Evolutionary conservation across 2,329 filamentous ascomycete genomes (phyloP).

Genomic region (Claviceps fusiformis): DNA sequence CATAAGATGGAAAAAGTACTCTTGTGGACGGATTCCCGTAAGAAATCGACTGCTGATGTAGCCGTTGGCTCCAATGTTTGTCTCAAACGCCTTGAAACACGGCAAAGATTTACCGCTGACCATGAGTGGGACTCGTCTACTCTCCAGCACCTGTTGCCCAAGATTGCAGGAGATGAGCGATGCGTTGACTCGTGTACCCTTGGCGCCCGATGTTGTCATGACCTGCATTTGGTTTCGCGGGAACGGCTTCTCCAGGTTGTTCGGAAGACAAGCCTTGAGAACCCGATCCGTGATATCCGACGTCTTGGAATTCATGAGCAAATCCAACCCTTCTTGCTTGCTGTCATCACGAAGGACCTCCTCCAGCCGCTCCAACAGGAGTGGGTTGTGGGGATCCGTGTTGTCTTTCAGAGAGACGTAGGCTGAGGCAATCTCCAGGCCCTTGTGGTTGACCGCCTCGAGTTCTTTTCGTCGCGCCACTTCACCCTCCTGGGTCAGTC

Average conservation of each 20-base stretch:
- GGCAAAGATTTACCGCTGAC: slow-evolving; percentile 93
- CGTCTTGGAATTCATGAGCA: slow-evolving; percentile 63
- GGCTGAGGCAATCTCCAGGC: slow-evolving; percentile 66
- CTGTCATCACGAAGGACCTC: slow-evolving; percentile 81
- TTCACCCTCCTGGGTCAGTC: slow-evolving; percentile 71
- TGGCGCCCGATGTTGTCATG: slow-evolving; percentile 95
- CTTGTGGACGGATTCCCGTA: slow-evolving; percentile 91
- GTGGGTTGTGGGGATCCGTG: slow-evolving; percentile 48
- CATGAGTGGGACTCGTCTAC: slow-evolving; percentile 89
- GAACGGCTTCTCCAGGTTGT: slow-evolving; percentile 77
- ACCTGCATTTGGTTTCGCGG: slow-evolving; percentile 97
- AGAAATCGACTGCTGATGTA: slow-evolving; percentile 95
- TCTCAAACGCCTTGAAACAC: slow-evolving; percentile 87
- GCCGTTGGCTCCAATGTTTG: slow-evolving; percentile 75
- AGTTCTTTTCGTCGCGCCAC: slow-evolving; percentile 54
- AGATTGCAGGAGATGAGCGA: slow-evolving; percentile 97
- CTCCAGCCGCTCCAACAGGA: slow-evolving; percentile 68
- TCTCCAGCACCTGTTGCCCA: slow-evolving; percentile 91
- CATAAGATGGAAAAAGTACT: slow-evolving; percentile 99
- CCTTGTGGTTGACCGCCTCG: slow-evolving; percentile 51
- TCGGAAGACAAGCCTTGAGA: slow-evolving; percentile 66
- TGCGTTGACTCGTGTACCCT: slow-evolving; percentile 85
- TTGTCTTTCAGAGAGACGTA: slow-evolving; percentile 73
- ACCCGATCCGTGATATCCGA: slow-evolving; percentile 62
- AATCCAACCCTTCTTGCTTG: slow-evolving; percentile 84